Evolutionary conservation across 805 yeast genomes (phyloP).

Genomic region (Metahyphopichia silvanorum): DNA sequence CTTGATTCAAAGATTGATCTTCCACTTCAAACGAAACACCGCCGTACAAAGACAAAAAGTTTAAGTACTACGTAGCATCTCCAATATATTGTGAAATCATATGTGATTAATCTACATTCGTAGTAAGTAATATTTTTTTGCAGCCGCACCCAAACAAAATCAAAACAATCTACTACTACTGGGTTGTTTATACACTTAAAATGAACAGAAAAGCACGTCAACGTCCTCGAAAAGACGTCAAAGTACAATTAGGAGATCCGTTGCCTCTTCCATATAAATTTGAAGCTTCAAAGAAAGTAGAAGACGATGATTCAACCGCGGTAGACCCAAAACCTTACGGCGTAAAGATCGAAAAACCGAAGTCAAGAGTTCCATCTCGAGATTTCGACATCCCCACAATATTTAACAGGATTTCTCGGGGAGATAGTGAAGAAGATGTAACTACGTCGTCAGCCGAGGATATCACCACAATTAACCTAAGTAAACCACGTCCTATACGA

Average conservation of each 20-base stretch:
- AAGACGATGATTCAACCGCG: constrained; percentile 10
- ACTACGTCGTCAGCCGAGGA: too few species aligned
- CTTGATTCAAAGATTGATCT: constrained; percentile 35
- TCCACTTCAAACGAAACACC: constrained; percentile 17
- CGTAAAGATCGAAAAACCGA: too few species aligned
- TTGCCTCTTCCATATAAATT: constrained; percentile 33
- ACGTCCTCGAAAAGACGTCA: constrained; percentile 5
- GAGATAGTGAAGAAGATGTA: too few species aligned
- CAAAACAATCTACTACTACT: too few species aligned
- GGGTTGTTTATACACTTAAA: too few species aligned
- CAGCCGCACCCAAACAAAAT: constrained; percentile 1
- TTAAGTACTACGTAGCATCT: background rate
- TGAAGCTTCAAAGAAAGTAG: constrained; percentile 2
- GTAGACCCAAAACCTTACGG: constrained; percentile 7
- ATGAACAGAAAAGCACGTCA: background rate
- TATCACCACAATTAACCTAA: too few species aligned
- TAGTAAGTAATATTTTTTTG: background rate
- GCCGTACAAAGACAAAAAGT: background rate
- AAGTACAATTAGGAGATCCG: constrained; percentile 28
- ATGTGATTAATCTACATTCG: background rate
- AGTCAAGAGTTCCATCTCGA: too few species aligned
- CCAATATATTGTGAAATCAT: background rate
- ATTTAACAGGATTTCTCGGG: too few species aligned
- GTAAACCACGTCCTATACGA: too few species aligned
- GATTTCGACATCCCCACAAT: too few species aligned